Conservation (phyloP, 164 flowering plant genomes). For the Aristolochia fimbriata region DNA sequence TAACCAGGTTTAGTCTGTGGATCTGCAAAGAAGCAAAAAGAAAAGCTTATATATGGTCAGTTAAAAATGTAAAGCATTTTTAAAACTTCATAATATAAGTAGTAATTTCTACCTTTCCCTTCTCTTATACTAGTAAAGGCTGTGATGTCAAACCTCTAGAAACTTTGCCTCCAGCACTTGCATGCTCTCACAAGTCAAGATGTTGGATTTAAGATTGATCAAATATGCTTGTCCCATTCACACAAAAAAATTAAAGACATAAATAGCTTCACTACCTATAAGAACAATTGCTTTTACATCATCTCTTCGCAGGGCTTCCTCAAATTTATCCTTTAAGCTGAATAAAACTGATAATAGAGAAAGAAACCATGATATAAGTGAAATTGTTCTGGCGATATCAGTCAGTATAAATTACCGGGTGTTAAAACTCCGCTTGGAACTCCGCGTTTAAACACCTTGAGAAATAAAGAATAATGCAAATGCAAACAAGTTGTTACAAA, state of each 20-base stretch:
- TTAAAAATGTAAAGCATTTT: neutral
- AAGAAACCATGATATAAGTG: neutral
- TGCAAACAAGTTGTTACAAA: too few species aligned
- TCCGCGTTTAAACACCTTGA: too few species aligned
- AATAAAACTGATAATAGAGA: slow-evolving; percentile 35
- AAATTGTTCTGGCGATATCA: too few species aligned
- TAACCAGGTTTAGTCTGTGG: slow-evolving; percentile 48
- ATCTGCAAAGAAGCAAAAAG: slow-evolving; percentile 22
- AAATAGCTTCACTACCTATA: slow-evolving; percentile 42
- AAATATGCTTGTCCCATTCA: slow-evolving; percentile 3
- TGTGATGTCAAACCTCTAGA: slow-evolving; percentile 88
- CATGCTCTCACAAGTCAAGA: slow-evolving; percentile 8
- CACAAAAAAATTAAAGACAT: neutral
- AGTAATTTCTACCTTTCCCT: slow-evolving; percentile 32
- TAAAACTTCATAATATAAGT: neutral
- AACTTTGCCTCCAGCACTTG: slow-evolving; percentile 76
- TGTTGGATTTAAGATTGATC: slow-evolving; percentile 3
- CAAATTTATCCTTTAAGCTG: slow-evolving; percentile 59
- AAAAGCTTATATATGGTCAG: neutral
- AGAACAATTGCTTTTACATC: slow-evolving; percentile 94
- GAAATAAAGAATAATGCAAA: too few species aligned
- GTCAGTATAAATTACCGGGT: too few species aligned
- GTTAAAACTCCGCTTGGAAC: too few species aligned
- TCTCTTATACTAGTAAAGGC: slow-evolving; percentile 48
- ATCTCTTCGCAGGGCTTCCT: slow-evolving; percentile 57